Percentiles rank a stretch among this genome's conserved stretches.
Conservation (phyloP, 495 filamentous ascomycete genomes). For the Neurospora sp. region DNA sequence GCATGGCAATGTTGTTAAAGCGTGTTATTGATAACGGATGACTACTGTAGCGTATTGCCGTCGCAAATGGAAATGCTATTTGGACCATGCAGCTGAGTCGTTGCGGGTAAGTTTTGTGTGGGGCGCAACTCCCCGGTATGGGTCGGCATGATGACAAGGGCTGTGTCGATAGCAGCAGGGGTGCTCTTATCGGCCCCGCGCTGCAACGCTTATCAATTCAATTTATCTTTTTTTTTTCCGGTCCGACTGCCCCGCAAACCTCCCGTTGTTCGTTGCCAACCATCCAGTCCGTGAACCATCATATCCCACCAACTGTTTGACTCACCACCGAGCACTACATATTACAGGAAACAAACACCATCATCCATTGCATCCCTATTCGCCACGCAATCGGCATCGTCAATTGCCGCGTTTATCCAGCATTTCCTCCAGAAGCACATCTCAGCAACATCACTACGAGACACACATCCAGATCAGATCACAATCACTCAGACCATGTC, state of each 20-base stretch:
- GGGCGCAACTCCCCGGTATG: too few species aligned
- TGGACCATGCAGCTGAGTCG: neutral
- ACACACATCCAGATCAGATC: neutral
- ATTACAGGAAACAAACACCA: neutral
- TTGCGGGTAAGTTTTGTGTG: neutral
- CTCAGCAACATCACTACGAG: neutral
- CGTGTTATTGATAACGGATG: neutral
- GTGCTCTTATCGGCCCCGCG: neutral
- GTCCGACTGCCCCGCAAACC: neutral
- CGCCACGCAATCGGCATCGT: neutral
- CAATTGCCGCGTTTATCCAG: neutral
- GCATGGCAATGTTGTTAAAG: neutral
- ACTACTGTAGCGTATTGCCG: neutral
- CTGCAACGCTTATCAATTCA: neutral
- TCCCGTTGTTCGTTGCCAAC: neutral
- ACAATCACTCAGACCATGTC: neutral
- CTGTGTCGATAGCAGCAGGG: neutral
- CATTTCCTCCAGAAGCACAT: neutral
- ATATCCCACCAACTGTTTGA: neutral
- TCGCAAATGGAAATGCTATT: neutral
- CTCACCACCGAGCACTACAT: neutral
- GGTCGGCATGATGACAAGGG: neutral
- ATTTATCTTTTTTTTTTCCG: neutral
- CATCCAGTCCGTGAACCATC: neutral
- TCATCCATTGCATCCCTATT: neutral